phyloP scores from a whole-genome alignment of 768 basidiomycete genomes.

The Rhizopogon rudus region DNA sequence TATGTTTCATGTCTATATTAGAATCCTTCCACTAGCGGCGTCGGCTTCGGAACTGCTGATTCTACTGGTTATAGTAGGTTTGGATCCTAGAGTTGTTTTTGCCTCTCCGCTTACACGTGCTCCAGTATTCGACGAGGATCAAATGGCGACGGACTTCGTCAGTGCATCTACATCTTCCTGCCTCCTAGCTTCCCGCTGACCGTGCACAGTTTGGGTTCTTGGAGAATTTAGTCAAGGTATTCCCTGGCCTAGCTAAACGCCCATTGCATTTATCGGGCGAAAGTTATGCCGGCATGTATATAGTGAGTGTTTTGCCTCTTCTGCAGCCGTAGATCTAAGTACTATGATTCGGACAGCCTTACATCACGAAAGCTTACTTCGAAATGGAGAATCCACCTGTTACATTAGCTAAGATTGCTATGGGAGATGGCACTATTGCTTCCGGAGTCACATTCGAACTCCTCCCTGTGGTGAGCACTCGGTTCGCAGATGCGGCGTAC shows the following conservation, averaged over 20 bases:
- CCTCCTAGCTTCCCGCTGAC: slow-evolving; percentile 1
- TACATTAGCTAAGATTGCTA: slow-evolving; percentile 59
- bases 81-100: neutral
- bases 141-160: slow-evolving; percentile 51
- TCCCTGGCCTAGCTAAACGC: slow-evolving; percentile 61
- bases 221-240: slow-evolving; percentile 66
- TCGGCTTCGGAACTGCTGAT: slow-evolving; percentile 63
- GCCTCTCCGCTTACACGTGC: neutral
- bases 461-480: slow-evolving; percentile 46
- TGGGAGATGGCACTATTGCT: slow-evolving; percentile 63
- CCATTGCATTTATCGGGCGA: slow-evolving; percentile 70
- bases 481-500: neutral
- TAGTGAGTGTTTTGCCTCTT: slow-evolving; percentile 34
- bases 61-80: slow-evolving; percentile 51
- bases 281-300: slow-evolving; percentile 72
- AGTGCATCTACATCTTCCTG: slow-evolving; percentile 14
- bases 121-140: slow-evolving; percentile 55
- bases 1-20: neutral
- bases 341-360: slow-evolving; percentile 43
- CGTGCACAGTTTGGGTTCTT: slow-evolving; percentile 61
- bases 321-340: neutral
- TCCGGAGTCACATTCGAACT: slow-evolving; percentile 46
- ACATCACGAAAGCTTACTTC: slow-evolving; percentile 72
- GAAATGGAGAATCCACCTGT: slow-evolving; percentile 59
- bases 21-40: slow-evolving; percentile 35